phyloP scores from a whole-genome alignment of 225 moss, liverwort and hornwort genomes.

The Pseudoscleropodium purum region DNA sequence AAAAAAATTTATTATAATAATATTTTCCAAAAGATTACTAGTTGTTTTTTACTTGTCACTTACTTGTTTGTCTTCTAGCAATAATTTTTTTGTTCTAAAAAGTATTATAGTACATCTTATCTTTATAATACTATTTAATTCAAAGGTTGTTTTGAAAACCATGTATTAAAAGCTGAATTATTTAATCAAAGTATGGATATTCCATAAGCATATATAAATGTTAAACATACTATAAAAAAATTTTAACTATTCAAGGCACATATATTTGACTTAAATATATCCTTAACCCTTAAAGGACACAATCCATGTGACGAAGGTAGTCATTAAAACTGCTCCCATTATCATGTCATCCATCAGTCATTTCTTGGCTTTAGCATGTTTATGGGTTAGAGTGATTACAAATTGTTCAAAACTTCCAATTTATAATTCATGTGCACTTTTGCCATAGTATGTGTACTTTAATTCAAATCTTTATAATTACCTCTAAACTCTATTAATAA shows the following conservation, averaged over 20 bases:
- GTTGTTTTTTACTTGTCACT: not conserved
- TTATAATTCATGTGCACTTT: not conserved
- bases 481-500: not conserved
- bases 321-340: too few relatives aligned
- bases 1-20: too few relatives aligned
- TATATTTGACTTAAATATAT: not conserved
- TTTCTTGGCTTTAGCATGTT: too few relatives aligned
- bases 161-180: not conserved
- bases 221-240: not conserved
- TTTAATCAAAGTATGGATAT: not conserved
- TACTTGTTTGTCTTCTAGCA: not conserved
- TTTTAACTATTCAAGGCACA: not conserved
- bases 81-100: not conserved
- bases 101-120: rapidly evolving
- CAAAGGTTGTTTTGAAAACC: too few relatives aligned
- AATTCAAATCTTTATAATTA: not conserved
- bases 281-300: too few relatives aligned
- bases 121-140: not conserved
- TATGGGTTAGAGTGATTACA: not conserved
- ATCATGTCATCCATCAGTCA: too few relatives aligned
- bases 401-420: not conserved
- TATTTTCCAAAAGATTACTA: not conserved
- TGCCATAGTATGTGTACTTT: not conserved
- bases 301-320: too few relatives aligned
- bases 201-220: not conserved